Conservation (phyloP, 2,329 filamentous ascomycete genomes). For the Pezicula radicicola region DNA sequence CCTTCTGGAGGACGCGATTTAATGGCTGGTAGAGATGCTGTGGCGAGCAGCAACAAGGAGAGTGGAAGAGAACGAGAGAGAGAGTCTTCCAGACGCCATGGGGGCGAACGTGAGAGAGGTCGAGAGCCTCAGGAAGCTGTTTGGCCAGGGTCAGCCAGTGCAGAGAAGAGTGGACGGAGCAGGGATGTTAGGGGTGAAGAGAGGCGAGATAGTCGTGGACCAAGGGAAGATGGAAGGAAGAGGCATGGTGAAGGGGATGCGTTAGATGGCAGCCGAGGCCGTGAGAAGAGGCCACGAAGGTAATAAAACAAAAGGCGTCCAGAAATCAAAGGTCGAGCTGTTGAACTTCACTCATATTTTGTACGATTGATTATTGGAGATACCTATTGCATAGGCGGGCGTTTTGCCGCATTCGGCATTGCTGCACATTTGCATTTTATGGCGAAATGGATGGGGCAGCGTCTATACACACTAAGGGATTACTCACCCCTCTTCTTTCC, state of each 20-base stretch:
- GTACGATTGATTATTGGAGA: slow-evolving; percentile 14
- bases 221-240: slow-evolving; percentile 24
- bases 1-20: slow-evolving; percentile 8
- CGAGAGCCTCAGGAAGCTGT: slow-evolving; percentile 18
- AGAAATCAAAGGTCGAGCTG: neutral
- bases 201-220: slow-evolving; percentile 21
- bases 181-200: slow-evolving; percentile 17
- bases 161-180: slow-evolving; percentile 9
- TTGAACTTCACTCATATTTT: neutral
- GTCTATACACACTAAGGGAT: neutral
- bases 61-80: slow-evolving; percentile 13
- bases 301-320: slow-evolving; percentile 6
- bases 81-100: slow-evolving; percentile 3
- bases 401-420: slow-evolving; percentile 2
- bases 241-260: slow-evolving; percentile 33
- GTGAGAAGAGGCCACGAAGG: slow-evolving; percentile 24
- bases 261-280: slow-evolving; percentile 34
- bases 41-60: slow-evolving; percentile 5
- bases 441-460: slow-evolving; percentile 7
- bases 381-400: slow-evolving; percentile 8
- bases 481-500: neutral
- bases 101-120: slow-evolving; percentile 13
- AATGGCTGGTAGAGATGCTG: slow-evolving; percentile 10
- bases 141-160: slow-evolving; percentile 16
- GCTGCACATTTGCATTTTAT: slow-evolving; percentile 11